Evolutionary conservation across 1,139 yeast species (phyloP), one percentile per base, ranked within the genome.

Genomic region (Sugiyamaella neomexicana): DNA sequence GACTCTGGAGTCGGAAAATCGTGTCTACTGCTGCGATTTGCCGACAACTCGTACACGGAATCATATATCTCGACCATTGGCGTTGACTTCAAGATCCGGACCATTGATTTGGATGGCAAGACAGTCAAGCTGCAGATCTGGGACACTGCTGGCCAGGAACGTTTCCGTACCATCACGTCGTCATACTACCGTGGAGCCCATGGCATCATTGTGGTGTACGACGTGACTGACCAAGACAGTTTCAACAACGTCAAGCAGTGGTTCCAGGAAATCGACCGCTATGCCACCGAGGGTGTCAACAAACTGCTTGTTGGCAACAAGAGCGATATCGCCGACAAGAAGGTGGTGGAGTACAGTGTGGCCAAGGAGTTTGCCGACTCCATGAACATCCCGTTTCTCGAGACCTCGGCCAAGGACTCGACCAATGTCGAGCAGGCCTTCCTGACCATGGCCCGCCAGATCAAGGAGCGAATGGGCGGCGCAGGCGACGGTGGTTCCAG

Each of bases 101-200:
- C 98, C 52, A 89, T 93, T 59, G 97, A 91, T 68, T 79, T 93
- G 60, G 98, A 93, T 65, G 99, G 98, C 62, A 93, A 93, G 78
- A 90, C 97, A 55, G 95, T 93, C 71, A 93, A 93, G 77, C 80
- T 95, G 67, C 99, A 93, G 75, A 91, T 93, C 70, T 93, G 99
- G 99, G 99, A 93, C 71, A 93, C 99, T 53, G 99, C 99, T 7
- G 99, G 99, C 42, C 99, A 93, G 76, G 99, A 93, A 73, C 80
- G 99, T 66, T 93, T 93, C 77, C 84, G 98, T 76, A 93, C 99
- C 55, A 93, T 93, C 75, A 95, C 99, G 9, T 89, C 97, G 12
- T 89, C 98, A 10, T 93, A 95, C 77, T 93, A 93, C 78, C 86
- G 99, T 71, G 99, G 99, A 53, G 97, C 99, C 23, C 98, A 91